Conservation (phyloP, 2,329 filamentous ascomycete genomes). For the Alternaria consortialis region DNA sequence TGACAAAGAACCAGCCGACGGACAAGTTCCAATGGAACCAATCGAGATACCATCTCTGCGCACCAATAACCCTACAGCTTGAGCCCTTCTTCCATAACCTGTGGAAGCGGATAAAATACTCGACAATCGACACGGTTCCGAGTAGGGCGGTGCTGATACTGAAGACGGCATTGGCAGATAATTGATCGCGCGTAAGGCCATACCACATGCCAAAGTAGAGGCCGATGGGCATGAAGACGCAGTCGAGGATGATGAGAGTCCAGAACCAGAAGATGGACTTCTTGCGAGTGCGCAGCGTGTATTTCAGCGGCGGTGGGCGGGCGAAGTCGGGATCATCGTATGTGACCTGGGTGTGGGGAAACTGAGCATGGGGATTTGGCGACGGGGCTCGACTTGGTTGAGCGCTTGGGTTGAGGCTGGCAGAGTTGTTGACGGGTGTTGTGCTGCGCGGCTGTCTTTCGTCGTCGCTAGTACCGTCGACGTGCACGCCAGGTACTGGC, state of each 20-base stretch:
- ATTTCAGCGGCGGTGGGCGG: slow-evolving; percentile 63
- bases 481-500: slow-evolving; percentile 31
- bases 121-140: slow-evolving; percentile 63
- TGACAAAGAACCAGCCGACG: slow-evolving; percentile 64
- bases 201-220: slow-evolving; percentile 71
- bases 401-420: slow-evolving; percentile 28
- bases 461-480: slow-evolving; percentile 28
- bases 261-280: slow-evolving; percentile 67
- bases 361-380: slow-evolving; percentile 44
- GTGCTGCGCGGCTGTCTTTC: slow-evolving; percentile 24
- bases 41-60: slow-evolving; percentile 58
- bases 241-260: slow-evolving; percentile 67
- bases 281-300: slow-evolving; percentile 63
- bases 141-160: slow-evolving; percentile 64
- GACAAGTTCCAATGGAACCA: slow-evolving; percentile 68
- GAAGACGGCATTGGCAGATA: slow-evolving; percentile 62
- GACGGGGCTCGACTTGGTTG: slow-evolving; percentile 40
- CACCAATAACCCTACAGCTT: slow-evolving; percentile 62
- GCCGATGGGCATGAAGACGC: slow-evolving; percentile 65
- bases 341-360: slow-evolving; percentile 53
- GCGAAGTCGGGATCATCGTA: slow-evolving; percentile 53
- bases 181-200: slow-evolving; percentile 54
- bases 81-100: slow-evolving; percentile 62
- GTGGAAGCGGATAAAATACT: slow-evolving; percentile 61
- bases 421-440: slow-evolving; percentile 13